phyloP scores from a whole-genome alignment of 805 yeast genomes.

The Lachancea mirantina region DNA sequence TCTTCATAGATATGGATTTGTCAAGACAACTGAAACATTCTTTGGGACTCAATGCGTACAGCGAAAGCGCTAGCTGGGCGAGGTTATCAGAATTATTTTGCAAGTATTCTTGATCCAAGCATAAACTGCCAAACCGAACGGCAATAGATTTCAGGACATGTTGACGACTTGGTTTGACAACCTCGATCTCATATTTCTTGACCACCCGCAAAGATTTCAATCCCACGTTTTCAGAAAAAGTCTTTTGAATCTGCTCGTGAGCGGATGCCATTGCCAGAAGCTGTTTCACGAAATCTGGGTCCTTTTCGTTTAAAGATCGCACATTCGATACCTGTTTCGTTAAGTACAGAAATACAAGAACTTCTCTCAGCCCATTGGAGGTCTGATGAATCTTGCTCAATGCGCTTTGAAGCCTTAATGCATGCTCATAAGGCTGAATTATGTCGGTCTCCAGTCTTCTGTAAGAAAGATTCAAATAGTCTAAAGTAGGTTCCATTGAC shows the following conservation, averaged over 20 bases:
- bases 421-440: slow-evolving; percentile 24
- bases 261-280: slow-evolving; percentile 19
- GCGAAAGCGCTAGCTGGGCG: slow-evolving; percentile 11
- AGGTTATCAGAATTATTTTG: slow-evolving; percentile 10
- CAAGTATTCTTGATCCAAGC: slow-evolving; percentile 9
- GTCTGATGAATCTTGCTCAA: slow-evolving; percentile 30
- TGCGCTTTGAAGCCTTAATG: slow-evolving; percentile 25
- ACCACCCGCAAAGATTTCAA: slow-evolving; percentile 22
- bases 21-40: slow-evolving; percentile 20
- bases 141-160: slow-evolving; percentile 17
- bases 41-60: slow-evolving; percentile 18
- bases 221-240: slow-evolving; percentile 22
- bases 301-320: background rate
- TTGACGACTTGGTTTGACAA: slow-evolving; percentile 17
- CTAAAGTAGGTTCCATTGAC: slow-evolving; percentile 20
- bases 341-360: slow-evolving; percentile 24
- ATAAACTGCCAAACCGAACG: slow-evolving; percentile 13
- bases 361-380: slow-evolving; percentile 25
- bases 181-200: slow-evolving; percentile 18
- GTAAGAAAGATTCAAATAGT: slow-evolving; percentile 26
- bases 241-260: slow-evolving; percentile 23
- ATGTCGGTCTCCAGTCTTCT: slow-evolving; percentile 27
- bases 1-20: slow-evolving; percentile 19
- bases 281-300: slow-evolving; percentile 7
- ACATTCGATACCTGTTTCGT: slow-evolving; percentile 15